Evolutionary conservation across 768 basidiomycete species (phyloP).

Genomic region (Pulveroboletus sp.): DNA sequence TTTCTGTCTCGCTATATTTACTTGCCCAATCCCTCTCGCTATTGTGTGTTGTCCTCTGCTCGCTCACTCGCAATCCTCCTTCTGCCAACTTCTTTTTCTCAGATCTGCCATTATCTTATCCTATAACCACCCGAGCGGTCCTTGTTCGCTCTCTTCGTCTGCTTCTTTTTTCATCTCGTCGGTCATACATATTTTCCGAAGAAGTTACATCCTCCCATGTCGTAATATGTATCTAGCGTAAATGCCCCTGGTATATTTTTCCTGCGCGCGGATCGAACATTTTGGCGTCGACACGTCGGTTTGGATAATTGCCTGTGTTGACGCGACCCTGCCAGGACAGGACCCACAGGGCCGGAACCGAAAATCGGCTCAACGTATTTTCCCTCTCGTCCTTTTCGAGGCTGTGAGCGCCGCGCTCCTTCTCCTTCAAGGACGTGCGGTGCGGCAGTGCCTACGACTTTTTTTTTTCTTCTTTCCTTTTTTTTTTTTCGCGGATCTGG

Average conservation of each 20-base stretch:
- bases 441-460: too few relatives aligned
- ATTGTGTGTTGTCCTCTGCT: slow-evolving; percentile 5
- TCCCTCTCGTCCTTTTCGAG: too few relatives aligned
- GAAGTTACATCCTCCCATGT: slow-evolving; percentile 1
- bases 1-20: slow-evolving; percentile 6
- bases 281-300: too few relatives aligned
- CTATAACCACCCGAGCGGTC: background rate
- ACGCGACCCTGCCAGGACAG: too few relatives aligned
- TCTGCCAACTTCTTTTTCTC: background rate
- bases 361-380: too few relatives aligned
- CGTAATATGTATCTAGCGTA: slow-evolving; percentile 31
- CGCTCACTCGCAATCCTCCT: slow-evolving; percentile 8
- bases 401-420: too few relatives aligned
- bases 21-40: slow-evolving; percentile 8
- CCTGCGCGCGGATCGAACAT: background rate
- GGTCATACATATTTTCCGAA: background rate
- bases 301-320: too few relatives aligned
- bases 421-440: too few relatives aligned
- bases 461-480: too few relatives aligned
- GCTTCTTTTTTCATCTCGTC: background rate
- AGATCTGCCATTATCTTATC: background rate
- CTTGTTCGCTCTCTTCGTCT: background rate
- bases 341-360: too few relatives aligned
- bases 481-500: background rate
- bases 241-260: slow-evolving; percentile 14